phyloP scores from a whole-genome alignment of 495 filamentous ascomycete species.

The Ascobolus immersus region DNA sequence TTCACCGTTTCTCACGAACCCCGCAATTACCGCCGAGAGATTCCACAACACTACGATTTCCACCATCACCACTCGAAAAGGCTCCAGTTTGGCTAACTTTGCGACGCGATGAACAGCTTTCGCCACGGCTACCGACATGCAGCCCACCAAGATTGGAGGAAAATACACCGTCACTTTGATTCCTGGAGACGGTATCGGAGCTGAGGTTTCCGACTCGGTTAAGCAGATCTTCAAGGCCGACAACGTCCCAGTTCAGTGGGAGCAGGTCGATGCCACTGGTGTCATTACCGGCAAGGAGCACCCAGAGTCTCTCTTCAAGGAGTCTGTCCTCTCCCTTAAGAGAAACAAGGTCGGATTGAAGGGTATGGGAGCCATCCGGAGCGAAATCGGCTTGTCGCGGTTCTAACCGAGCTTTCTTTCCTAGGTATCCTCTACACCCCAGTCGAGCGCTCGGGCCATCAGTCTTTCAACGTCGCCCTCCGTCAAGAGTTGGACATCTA shows the following conservation, averaged over 20 bases:
- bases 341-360: constrained; percentile 97
- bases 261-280: constrained; percentile 90
- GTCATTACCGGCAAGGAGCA: constrained; percentile 66
- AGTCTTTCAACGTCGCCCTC: constrained; percentile 97
- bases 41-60: too few species aligned
- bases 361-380: constrained; percentile 20
- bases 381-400: not conserved
- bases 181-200: constrained; percentile 91
- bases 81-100: too few species aligned
- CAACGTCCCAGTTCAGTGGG: constrained; percentile 96
- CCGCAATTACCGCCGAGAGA: too few species aligned
- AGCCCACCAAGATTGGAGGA: constrained; percentile 90
- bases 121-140: too few species aligned
- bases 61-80: too few species aligned
- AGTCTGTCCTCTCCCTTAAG: constrained; percentile 81
- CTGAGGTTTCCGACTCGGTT: constrained; percentile 90
- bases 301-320: constrained; percentile 79
- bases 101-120: too few species aligned
- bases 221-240: constrained; percentile 99
- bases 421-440: constrained; percentile 79
- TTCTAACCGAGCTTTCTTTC: constrained; percentile 1
- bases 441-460: constrained; percentile 86
- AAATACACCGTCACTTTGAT: constrained; percentile 98
- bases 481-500: constrained; percentile 99
- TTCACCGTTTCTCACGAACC: too few species aligned